Evolutionary conservation across 768 basidiomycete species (phyloP), one percentile per base, ranked within the genome.

Genomic region (Suillus cothurnatus): DNA sequence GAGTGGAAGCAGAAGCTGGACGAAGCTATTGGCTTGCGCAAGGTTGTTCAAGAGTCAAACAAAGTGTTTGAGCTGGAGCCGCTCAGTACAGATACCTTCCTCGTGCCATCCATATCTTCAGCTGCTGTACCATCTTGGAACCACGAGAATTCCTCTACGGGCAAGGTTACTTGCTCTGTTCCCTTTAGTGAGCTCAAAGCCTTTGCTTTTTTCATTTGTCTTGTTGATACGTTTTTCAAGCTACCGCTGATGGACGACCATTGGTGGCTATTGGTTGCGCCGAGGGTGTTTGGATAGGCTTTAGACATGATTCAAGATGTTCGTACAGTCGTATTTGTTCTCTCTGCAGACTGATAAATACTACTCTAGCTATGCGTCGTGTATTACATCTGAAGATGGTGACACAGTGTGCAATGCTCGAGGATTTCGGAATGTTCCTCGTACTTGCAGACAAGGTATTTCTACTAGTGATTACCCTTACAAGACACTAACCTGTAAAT

Each of bases 281-380:
- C 0, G 95, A 97, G 72, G 97, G 97, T 36, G 92, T 97, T 26
- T 97, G 94, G 92, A 95, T 97, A 65, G 95, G 95, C 0, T 90
- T 95, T 76, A 85, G 93, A 47, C 92, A 94, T 68, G 92, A 97
- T 76, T 90, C 95, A 2, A 81, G 85, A 73, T 95, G 94, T 94
- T 75, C 66, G 88, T 71, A 9, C 21, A 64, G 66, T 62, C 60
- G 66, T 61, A 39, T 50, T 7, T 31, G 3, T 43, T 60, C 12
- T 43, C 19, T 38, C 14, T 12, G 28, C 50, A 17, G 12, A 47
- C 65, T 76, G 58, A 68, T 63, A 53, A 61, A 31, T 49, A 23
- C 62, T 11, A 32, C 41, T 52, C 63, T 65, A 96, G 94, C 95
- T 3, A 88, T 98, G 82, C 90, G 94, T 38, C 93, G 95, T 31